Base-by-base conservation (phyloP, 805 yeast genomes). In the Middelhovenomyces tepae region DNA sequence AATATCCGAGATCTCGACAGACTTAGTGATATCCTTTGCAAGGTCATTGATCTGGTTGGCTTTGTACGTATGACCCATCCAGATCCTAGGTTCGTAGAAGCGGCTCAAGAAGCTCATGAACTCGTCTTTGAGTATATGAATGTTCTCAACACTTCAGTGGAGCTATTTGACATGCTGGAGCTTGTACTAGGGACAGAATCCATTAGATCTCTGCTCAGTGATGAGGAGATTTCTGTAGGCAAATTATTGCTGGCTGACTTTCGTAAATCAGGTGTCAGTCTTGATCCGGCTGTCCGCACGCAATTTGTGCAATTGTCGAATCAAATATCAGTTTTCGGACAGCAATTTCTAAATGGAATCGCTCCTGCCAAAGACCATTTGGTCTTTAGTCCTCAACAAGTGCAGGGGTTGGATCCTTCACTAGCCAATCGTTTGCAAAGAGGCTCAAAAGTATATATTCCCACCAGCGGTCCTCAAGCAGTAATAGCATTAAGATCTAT, bases 81-180 rank as follows among this genome's bases (percentile, higher is more conserved):
- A 1, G 71, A 77, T 42, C 62, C 62, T 31, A 56, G 62, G 11
- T 85, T 83, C 67, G 67, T 80, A 7, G 66, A 65, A 24, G 87
- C 86, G 1, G 95, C 98, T 1, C 94, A 89, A 50, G 67, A 71
- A 27, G 80, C 91, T 22, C 95, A 89, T 51, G 93, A 84, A 46
- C 65, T 74, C 42, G 73, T 89, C 81, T 89, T 79, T 56, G 94
- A 86, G 50, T 87, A 78, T 56, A 91, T 91, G 98, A 91, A 86
- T 56, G 70, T 79, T 34, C 63, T 91, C 28, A 91, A 91, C 55
- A 87, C 97, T 2, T 78, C 84, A 35, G 80, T 75, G 10, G 78
- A 71, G 22, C 63, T 91, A 18, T 84, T 77, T 48, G 56, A 61
- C 29, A 73, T 71, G 28, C 64, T 91, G 25, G 67, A 69, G 15